Conservation (phyloP, 2,329 filamentous ascomycete species). For the Tolypocladium pustulatum region DNA sequence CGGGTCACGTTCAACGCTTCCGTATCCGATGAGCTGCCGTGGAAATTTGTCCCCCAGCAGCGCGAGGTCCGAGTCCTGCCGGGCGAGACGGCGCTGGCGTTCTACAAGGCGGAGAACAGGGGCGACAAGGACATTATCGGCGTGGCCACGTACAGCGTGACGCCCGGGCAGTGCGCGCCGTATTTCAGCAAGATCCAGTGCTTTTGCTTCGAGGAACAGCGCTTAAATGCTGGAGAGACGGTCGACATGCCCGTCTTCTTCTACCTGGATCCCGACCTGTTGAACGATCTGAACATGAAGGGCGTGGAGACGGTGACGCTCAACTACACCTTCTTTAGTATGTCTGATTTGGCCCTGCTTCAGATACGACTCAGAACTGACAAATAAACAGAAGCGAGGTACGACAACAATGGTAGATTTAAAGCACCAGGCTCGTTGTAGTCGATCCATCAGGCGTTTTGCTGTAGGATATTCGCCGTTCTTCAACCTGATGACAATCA, state of each 20-base stretch:
- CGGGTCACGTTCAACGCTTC: constrained; percentile 94
- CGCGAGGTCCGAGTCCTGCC: constrained; percentile 91
- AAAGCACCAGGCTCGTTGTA: constrained; percentile 23
- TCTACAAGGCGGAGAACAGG: constrained; percentile 93
- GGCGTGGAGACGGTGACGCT: constrained; percentile 91
- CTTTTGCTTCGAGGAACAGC: constrained; percentile 97
- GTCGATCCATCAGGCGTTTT: neutral
- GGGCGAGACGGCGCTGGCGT: constrained; percentile 91
- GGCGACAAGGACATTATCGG: constrained; percentile 91
- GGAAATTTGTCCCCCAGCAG: constrained; percentile 96
- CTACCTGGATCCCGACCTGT: constrained; percentile 92
- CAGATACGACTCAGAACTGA: constrained; percentile 20
- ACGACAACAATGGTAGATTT: constrained; percentile 35
- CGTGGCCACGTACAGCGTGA: constrained; percentile 95
- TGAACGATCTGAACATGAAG: constrained; percentile 86
- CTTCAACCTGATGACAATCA: neutral
- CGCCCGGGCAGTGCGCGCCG: constrained; percentile 85
- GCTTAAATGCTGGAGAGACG: constrained; percentile 87
- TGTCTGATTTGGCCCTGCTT: constrained; percentile 26
- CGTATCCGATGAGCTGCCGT: constrained; percentile 88
- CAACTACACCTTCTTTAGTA: constrained; percentile 98
- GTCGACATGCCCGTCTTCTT: constrained; percentile 99
- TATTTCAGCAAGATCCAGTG: constrained; percentile 99
- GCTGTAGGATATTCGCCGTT: neutral
- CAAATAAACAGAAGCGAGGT: constrained; percentile 28